Evolutionary conservation across 208 protist genomes (phyloP).

Genomic region (Crithidia mellificae): DNA sequence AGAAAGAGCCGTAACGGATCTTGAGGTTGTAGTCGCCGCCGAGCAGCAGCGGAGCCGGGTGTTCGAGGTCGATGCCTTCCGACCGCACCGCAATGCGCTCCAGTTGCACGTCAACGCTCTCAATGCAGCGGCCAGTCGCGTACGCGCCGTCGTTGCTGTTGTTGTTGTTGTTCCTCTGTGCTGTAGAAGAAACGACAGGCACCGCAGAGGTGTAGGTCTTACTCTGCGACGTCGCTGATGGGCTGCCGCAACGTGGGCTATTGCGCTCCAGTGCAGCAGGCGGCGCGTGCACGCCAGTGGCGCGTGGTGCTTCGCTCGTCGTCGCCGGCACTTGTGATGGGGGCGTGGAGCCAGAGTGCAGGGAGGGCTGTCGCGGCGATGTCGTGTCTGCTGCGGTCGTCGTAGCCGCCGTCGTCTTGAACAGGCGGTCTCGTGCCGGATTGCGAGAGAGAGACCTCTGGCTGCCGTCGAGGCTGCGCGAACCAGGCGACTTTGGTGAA

Average conservation of each 20-base stretch:
- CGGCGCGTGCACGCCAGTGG: too few species aligned
- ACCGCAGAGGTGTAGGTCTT: background rate
- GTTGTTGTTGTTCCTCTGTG: background rate
- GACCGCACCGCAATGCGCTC: conserved; percentile 63
- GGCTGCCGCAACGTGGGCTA: conserved; percentile 2
- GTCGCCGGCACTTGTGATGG: background rate
- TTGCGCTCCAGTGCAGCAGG: background rate
- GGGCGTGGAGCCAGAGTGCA: background rate
- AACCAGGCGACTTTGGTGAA: background rate
- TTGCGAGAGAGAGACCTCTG: conserved; percentile 4
- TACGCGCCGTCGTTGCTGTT: background rate
- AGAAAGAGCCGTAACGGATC: conserved; percentile 56
- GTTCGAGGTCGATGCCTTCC: conserved; percentile 55
- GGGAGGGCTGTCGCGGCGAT: background rate
- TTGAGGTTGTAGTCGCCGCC: conserved; percentile 72
- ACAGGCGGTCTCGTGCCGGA: conserved; percentile 17
- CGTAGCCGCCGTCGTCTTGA: conserved; percentile 23
- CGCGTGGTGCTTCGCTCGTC: too few species aligned
- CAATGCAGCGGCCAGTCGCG: background rate
- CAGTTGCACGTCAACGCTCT: conserved; percentile 51
- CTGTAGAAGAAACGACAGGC: background rate
- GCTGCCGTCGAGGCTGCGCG: background rate
- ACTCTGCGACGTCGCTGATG: background rate
- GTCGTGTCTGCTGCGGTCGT: too few species aligned
- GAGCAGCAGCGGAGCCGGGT: conserved; percentile 68